Conservation (phyloP, 2,329 filamentous ascomycete species). For the Hypomyces rosellus region DNA sequence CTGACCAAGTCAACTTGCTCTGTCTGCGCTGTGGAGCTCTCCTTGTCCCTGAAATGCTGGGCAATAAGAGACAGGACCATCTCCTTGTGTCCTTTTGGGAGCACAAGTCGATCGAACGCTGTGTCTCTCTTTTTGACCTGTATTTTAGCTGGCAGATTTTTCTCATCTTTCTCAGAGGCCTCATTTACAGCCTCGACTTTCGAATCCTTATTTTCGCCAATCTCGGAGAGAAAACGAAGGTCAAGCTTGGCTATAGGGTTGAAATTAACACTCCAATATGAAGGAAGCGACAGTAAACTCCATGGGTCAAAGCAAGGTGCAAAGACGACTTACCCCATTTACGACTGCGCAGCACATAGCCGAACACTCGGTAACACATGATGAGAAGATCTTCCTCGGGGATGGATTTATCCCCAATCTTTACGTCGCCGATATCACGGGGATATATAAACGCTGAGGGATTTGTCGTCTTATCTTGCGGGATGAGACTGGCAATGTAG, state of each 20-base stretch:
- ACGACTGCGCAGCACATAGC: slow-evolving; percentile 25
- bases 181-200: too few species aligned
- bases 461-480: too few species aligned
- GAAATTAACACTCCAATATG: not conserved
- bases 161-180: too few species aligned
- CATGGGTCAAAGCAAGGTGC: slow-evolving; percentile 1
- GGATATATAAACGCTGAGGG: not conserved
- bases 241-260: too few species aligned
- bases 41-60: slow-evolving; percentile 14
- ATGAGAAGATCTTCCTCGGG: slow-evolving; percentile 23
- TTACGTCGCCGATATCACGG: slow-evolving; percentile 1
- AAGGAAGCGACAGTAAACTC: too few species aligned
- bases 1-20: slow-evolving; percentile 5
- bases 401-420: not conserved
- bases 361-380: slow-evolving; percentile 28
- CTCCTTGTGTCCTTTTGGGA: slow-evolving; percentile 12
- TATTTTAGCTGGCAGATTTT: not conserved
- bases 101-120: slow-evolving; percentile 22
- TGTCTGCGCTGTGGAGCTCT: slow-evolving; percentile 6
- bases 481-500: slow-evolving; percentile 3
- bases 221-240: too few species aligned
- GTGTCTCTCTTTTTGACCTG: slow-evolving; percentile 4
- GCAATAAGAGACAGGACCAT: slow-evolving; percentile 5
- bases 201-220: too few species aligned
- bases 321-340: slow-evolving; percentile 26